Conservation (phyloP, 139 green algal species). For the Pleodorina starrii region DNA sequence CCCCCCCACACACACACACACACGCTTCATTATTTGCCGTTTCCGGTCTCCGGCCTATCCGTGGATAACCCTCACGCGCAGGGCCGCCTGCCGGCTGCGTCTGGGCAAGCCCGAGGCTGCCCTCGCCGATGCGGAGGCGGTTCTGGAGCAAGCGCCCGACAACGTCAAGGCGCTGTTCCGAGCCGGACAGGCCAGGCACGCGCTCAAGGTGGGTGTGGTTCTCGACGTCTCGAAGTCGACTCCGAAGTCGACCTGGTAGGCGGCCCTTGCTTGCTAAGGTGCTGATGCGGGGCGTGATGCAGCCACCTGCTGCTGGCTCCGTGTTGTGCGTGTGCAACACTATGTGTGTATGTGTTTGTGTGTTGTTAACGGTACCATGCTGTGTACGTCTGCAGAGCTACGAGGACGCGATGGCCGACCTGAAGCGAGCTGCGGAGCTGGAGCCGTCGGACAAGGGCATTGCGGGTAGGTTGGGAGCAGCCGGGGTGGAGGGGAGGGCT, state of each 20-base stretch:
- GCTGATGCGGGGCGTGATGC: too few relatives aligned
- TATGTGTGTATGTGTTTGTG: too few relatives aligned
- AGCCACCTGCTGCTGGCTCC: too few relatives aligned
- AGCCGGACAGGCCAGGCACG: conserved; percentile 49
- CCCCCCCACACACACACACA: too few relatives aligned
- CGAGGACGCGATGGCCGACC: conserved; percentile 43
- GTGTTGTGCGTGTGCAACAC: too few relatives aligned
- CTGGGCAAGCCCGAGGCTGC: conserved; percentile 50
- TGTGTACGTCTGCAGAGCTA: conserved; percentile 42
- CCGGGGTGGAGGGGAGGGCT: background rate
- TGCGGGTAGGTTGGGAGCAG: conserved; percentile 10
- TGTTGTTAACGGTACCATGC: too few relatives aligned
- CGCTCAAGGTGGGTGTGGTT: conserved; percentile 56
- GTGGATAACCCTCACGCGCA: background rate
- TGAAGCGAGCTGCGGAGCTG: conserved; percentile 48
- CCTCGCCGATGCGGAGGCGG: conserved; percentile 43
- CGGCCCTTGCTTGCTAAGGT: too few relatives aligned
- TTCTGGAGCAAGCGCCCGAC: conserved; percentile 53
- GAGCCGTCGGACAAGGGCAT: conserved; percentile 59
- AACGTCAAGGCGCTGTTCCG: conserved; percentile 67
- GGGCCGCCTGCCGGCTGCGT: conserved; percentile 59
- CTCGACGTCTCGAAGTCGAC: too few relatives aligned
- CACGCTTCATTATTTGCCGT: background rate
- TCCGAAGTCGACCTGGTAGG: too few relatives aligned
- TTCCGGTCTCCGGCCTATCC: too few relatives aligned